These are phyloP conservation scores for Calonectria pauciramosa DNA, from an alignment of 2,329 filamentous ascomycete species.

Conservation along the genomic window DNA sequence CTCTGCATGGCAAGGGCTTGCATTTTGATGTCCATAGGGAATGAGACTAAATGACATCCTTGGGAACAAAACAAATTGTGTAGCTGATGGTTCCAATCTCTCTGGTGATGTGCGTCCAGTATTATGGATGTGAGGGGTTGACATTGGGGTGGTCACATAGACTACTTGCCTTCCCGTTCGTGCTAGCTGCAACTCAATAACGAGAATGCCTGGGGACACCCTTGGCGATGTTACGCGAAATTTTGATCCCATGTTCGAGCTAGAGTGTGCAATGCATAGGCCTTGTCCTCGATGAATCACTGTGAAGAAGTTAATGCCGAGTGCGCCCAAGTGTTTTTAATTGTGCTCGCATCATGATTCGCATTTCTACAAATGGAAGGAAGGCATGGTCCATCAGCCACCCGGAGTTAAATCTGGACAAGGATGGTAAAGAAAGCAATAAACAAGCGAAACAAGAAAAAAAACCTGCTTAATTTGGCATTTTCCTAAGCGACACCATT, in stretches of 20 bases:
- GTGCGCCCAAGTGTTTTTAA: background rate
- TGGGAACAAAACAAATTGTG: slow-evolving; percentile 41
- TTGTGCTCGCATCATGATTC: background rate
- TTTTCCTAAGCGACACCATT: background rate
- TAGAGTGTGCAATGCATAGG: background rate
- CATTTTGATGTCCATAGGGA: slow-evolving; percentile 58
- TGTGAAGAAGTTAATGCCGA: background rate
- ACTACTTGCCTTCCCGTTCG: slow-evolving; percentile 10
- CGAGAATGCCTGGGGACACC: background rate
- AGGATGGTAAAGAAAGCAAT: background rate
- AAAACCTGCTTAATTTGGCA: background rate
- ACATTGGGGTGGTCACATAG: slow-evolving; percentile 22
- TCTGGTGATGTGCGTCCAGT: slow-evolving; percentile 36
- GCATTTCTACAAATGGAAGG: background rate
- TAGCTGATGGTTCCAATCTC: slow-evolving; percentile 41
- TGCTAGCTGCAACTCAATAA: slow-evolving; percentile 21
- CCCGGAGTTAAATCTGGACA: background rate
- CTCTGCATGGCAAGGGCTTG: slow-evolving; percentile 59
- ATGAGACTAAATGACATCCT: slow-evolving; percentile 55
- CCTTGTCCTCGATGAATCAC: background rate
- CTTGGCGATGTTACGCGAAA: background rate
- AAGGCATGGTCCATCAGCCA: background rate
- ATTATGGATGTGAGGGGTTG: slow-evolving; percentile 15
- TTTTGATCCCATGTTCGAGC: background rate
- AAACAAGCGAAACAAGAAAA: background rate